Conservation (phyloP, 768 basidiomycete species). For the Termitomyces sp. region DNA sequence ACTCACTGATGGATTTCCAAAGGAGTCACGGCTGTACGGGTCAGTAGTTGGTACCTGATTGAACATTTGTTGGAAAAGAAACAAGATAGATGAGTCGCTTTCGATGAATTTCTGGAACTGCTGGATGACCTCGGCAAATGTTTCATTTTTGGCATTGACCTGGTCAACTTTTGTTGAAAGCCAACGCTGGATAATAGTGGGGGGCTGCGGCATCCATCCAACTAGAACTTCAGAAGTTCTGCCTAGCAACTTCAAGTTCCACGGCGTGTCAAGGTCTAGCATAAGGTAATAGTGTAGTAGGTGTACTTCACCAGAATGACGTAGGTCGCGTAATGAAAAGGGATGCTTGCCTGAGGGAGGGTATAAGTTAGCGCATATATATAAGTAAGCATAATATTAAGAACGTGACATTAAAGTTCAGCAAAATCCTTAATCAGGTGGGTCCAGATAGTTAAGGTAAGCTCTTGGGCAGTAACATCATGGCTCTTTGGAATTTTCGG, state of each 20-base stretch:
- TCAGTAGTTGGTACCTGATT: constrained; percentile 7
- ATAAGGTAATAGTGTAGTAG: background rate
- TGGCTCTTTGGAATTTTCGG: background rate
- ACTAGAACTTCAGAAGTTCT: background rate
- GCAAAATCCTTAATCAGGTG: background rate
- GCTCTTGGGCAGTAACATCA: background rate
- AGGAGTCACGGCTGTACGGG: constrained; percentile 3
- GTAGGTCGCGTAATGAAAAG: background rate
- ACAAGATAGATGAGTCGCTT: constrained; percentile 1
- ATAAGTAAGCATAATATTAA: background rate
- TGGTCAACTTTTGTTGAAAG: constrained; percentile 1
- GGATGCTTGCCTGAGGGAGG: background rate
- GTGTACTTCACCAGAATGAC: background rate
- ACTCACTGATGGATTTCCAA: constrained; percentile 4
- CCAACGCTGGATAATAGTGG: background rate
- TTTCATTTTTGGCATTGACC: background rate
- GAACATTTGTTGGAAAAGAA: constrained; percentile 10
- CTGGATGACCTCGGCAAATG: constrained; percentile 2
- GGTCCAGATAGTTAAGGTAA: background rate
- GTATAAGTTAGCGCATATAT: background rate
- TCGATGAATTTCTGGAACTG: constrained; percentile 9
- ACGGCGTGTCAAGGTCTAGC: background rate
- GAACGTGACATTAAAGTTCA: background rate
- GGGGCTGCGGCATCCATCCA: constrained; percentile 6
- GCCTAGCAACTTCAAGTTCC: background rate